Conservation (phyloP, 305 asterid genomes). For the Lippia alba region DNA sequence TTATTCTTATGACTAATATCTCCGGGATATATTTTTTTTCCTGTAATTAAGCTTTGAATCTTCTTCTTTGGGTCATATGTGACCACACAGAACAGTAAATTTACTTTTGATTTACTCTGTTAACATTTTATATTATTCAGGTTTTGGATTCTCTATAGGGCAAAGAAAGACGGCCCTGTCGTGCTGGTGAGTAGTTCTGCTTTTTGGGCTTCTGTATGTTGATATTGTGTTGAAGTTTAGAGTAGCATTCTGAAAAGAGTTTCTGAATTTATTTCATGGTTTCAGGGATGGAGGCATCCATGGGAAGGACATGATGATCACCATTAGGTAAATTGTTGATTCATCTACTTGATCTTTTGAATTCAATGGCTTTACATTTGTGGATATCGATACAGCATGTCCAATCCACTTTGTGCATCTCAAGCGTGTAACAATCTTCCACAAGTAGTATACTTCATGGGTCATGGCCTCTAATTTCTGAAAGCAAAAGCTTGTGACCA, state of each 20-base stretch:
- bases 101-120: slow-evolving; percentile 13
- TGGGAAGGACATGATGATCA: slow-evolving; percentile 99
- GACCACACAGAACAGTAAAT: background rate
- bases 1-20: slow-evolving; percentile 14
- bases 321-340: slow-evolving; percentile 58
- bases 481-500: no score
- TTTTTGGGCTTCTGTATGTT: slow-evolving; percentile 18
- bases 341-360: slow-evolving; percentile 4
- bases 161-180: slow-evolving; percentile 96
- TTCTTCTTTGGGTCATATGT: slow-evolving; percentile 14
- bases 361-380: background rate
- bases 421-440: background rate
- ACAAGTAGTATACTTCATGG: background rate
- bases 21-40: background rate
- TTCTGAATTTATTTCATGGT: slow-evolving; percentile 35
- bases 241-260: slow-evolving; percentile 26
- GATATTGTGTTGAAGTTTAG: slow-evolving; percentile 10
- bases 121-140: slow-evolving; percentile 43
- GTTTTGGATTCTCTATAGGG: slow-evolving; percentile 95
- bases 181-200: slow-evolving; percentile 71
- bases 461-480: no score
- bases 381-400: slow-evolving; percentile 10
- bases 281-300: slow-evolving; percentile 98
- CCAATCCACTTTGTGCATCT: background rate
- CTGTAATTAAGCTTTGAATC: slow-evolving; percentile 20